These are phyloP conservation scores for Alternaria hordeiaustralica DNA, from an alignment of 2,329 filamentous ascomycete genomes.

Conservation along the genomic window DNA sequence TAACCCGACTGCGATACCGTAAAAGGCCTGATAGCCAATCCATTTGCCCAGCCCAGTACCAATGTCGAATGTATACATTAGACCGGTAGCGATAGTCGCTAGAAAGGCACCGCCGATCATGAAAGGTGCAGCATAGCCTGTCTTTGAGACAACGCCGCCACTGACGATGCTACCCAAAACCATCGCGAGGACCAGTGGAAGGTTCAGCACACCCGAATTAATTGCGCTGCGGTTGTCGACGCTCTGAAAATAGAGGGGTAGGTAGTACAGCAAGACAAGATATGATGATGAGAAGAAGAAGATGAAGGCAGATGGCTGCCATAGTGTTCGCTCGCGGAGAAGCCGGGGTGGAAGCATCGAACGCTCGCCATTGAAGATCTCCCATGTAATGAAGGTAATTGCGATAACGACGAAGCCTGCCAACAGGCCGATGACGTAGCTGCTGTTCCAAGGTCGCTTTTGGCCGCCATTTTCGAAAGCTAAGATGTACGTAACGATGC, in stretches of 20 bases:
- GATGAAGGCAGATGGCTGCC: constrained; percentile 40
- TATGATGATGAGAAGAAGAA: constrained; percentile 48
- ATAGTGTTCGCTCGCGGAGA: constrained; percentile 48
- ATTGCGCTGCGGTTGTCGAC: constrained; percentile 46
- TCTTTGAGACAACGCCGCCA: constrained; percentile 18
- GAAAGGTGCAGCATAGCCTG: constrained; percentile 46
- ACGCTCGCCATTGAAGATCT: constrained; percentile 49
- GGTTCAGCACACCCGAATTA: constrained; percentile 51
- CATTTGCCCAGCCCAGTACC: constrained; percentile 46
- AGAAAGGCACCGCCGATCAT: constrained; percentile 37
- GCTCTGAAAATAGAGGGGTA: constrained; percentile 59
- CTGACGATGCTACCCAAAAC: constrained; percentile 17
- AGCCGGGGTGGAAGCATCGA: constrained; percentile 51
- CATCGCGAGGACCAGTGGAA: constrained; percentile 50
- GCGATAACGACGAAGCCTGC: constrained; percentile 52
- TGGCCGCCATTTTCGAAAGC: constrained; percentile 55
- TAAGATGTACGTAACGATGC: constrained; percentile 51
- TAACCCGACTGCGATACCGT: constrained; percentile 48
- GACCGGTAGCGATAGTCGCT: constrained; percentile 46
- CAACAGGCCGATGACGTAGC: constrained; percentile 55
- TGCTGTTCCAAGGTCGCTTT: constrained; percentile 33
- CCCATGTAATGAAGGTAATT: constrained; percentile 44
- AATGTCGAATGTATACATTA: constrained; percentile 52
- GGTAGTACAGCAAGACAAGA: constrained; percentile 53
- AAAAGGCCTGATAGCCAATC: constrained; percentile 56